Conservation (phyloP, 2,329 filamentous ascomycete genomes). For the Aspergillus sp. region DNA sequence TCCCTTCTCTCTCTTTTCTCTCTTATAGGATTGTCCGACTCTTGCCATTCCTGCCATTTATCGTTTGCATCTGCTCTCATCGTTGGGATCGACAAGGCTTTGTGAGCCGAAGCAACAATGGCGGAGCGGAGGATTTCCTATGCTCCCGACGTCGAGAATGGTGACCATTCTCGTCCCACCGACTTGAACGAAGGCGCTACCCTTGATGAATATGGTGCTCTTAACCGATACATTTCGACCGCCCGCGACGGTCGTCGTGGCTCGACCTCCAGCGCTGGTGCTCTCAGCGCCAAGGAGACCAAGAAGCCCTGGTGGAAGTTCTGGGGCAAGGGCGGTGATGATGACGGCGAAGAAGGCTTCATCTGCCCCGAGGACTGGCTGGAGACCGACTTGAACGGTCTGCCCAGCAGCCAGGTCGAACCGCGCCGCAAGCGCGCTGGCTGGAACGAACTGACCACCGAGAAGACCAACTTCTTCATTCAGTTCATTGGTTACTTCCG, state of each 20-base stretch:
- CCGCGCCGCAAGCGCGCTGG: constrained; percentile 64
- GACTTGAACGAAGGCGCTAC: constrained; percentile 28
- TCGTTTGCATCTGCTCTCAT: constrained; percentile 37
- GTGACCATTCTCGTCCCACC: constrained; percentile 35
- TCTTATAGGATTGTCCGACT: constrained; percentile 40
- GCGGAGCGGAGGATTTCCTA: constrained; percentile 47
- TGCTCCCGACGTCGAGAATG: constrained; percentile 45
- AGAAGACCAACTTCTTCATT: constrained; percentile 73
- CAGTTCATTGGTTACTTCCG: constrained; percentile 76
- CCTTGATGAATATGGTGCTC: constrained; percentile 63
- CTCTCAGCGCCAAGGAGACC: constrained; percentile 42
- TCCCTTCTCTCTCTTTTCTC: constrained; percentile 18
- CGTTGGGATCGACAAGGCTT: constrained; percentile 35
- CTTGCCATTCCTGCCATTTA: constrained; percentile 37
- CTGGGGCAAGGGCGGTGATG: constrained; percentile 40
- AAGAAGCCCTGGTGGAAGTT: constrained; percentile 62
- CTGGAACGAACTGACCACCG: constrained; percentile 70
- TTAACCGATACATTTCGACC: constrained; percentile 67
- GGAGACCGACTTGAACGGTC: constrained; percentile 66
- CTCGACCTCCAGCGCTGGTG: constrained; percentile 44
- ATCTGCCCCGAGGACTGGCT: constrained; percentile 67
- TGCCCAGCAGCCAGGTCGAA: constrained; percentile 61
- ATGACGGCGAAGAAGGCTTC: constrained; percentile 33
- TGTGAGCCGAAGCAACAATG: constrained; percentile 45
- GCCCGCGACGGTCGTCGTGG: constrained; percentile 61